Percentiles rank a stretch among this genome's conserved stretches.
These are phyloP conservation scores for Beauveria sp. DNA, from an alignment of 2,329 filamentous ascomycete species.

Conservation along the genomic window DNA sequence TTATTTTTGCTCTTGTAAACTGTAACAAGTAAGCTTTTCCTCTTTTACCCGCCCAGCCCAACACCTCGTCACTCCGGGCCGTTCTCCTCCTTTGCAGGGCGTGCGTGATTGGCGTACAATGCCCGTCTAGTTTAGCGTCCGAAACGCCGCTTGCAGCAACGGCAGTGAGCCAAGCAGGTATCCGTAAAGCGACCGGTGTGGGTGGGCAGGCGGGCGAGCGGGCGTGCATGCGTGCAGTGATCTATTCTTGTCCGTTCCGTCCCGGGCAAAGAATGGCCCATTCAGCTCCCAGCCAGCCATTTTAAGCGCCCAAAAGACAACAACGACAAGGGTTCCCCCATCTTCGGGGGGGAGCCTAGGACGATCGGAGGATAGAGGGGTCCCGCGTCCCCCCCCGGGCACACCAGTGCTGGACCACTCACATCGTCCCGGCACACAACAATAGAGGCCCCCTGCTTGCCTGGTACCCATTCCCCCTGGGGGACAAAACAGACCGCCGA, in stretches of 20 bases:
- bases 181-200: neutral
- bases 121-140: neutral
- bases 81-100: neutral
- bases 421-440: neutral
- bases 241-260: conserved; percentile 1
- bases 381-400: neutral
- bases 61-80: neutral
- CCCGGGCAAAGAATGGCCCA: neutral
- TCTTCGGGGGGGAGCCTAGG: neutral
- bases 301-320: neutral
- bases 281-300: neutral
- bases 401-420: neutral
- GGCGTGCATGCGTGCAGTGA: neutral
- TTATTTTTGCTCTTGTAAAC: neutral
- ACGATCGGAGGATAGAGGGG: neutral
- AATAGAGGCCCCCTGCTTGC: neutral
- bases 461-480: neutral
- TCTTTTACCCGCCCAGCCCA: neutral
- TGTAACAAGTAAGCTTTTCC: too few relatives aligned
- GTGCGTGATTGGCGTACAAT: too few relatives aligned
- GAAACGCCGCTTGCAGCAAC: neutral
- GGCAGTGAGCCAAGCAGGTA: neutral
- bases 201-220: neutral
- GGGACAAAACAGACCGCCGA: too few relatives aligned
- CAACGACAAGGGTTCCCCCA: too few relatives aligned